A percentile compares a stretch with the other conserved stretches of the same genome.
These are phyloP conservation scores for Taiozyma sp. DNA, from an alignment of 1,139 yeast genomes.

Conservation along the genomic window DNA sequence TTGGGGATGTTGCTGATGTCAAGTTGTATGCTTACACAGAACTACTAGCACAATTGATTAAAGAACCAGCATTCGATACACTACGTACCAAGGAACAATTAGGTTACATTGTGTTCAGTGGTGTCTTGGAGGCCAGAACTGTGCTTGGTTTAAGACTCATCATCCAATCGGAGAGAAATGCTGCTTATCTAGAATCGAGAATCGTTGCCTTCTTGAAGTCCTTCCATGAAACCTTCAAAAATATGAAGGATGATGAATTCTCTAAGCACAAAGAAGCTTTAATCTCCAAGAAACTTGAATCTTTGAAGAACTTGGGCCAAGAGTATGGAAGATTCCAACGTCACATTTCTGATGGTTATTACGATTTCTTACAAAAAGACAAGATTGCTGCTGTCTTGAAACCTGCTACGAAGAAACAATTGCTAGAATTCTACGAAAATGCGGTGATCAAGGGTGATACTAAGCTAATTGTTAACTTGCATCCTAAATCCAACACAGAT, in stretches of 20 bases:
- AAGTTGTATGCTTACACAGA: conserved; percentile 48
- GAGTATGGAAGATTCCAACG: conserved; percentile 67
- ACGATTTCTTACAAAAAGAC: conserved; percentile 60
- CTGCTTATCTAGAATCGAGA: conserved; percentile 72
- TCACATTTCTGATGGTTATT: conserved; percentile 69
- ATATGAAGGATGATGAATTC: conserved; percentile 59
- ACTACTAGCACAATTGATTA: conserved; percentile 63
- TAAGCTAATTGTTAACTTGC: conserved; percentile 61
- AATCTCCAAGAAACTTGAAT: conserved; percentile 59
- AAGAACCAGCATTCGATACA: conserved; percentile 87
- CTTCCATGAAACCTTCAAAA: conserved; percentile 31
- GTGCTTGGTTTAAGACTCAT: conserved; percentile 75
- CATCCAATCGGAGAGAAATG: conserved; percentile 79
- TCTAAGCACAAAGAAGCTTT: conserved; percentile 66
- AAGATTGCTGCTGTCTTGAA: conserved; percentile 55
- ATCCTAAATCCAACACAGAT: conserved; percentile 45
- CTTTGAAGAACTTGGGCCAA: conserved; percentile 72
- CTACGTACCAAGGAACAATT: conserved; percentile 90
- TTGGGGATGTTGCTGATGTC: conserved; percentile 43
- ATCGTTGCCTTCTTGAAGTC: conserved; percentile 58
- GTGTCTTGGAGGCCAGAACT: conserved; percentile 64
- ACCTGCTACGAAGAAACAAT: conserved; percentile 49
- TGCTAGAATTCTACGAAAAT: conserved; percentile 48
- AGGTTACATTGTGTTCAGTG: conserved; percentile 86
- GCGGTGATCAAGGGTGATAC: conserved; percentile 36